A percentile compares a stretch with the other conserved stretches of the same genome.
These are phyloP conservation scores for Spathaspora gorwiae DNA, from an alignment of 805 yeast species.

Conservation along the genomic window DNA sequence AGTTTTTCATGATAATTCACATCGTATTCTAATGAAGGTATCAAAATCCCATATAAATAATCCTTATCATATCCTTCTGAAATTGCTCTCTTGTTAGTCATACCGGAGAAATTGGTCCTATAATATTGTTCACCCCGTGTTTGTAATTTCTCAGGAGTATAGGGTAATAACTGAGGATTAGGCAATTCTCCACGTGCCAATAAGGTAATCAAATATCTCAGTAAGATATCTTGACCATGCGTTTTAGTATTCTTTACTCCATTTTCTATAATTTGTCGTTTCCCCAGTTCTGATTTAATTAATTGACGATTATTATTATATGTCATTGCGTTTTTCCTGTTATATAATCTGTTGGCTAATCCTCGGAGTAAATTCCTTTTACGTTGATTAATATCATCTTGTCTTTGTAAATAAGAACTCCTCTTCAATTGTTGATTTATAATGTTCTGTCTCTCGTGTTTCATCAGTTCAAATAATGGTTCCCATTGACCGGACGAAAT, in stretches of 20 bases:
- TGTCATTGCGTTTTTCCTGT: too few species aligned
- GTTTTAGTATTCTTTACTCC: not conserved
- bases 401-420: not conserved
- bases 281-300: not conserved
- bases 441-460: not conserved
- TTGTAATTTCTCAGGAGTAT: constrained; percentile 12
- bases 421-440: not conserved
- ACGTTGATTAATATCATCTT: not conserved
- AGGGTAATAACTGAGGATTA: constrained; percentile 28
- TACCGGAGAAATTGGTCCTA: not conserved
- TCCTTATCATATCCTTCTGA: constrained; percentile 26
- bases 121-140: constrained; percentile 6
- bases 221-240: constrained; percentile 12
- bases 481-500: not conserved
- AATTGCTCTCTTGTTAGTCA: not conserved
- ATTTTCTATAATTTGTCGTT: not conserved
- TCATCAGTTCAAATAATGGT: not conserved
- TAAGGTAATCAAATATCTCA: constrained; percentile 23
- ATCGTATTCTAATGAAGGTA: constrained; percentile 30
- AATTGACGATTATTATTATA: not conserved
- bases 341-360: too few species aligned
- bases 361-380: too few species aligned
- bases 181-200: constrained; percentile 25
- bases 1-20: constrained; percentile 24
- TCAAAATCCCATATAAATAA: constrained; percentile 26